Evolutionary conservation across 768 basidiomycete species (phyloP), one percentile per base, ranked within the genome.

Genomic region (Hericium erinaceus): DNA sequence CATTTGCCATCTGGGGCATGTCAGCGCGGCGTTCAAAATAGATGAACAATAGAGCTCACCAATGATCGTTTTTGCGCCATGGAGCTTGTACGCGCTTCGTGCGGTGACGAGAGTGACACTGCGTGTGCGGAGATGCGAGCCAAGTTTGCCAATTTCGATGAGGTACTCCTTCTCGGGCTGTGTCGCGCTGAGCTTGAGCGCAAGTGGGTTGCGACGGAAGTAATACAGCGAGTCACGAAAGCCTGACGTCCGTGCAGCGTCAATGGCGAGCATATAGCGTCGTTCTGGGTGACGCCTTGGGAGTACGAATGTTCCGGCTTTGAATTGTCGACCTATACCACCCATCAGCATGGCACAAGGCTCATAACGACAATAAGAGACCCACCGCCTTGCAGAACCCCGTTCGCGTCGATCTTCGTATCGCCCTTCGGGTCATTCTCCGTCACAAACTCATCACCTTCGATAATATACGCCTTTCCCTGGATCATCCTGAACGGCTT

Each of bases 181-280:
- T 0, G 87, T 89, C 37, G 92, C 92, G 61, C 87, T 87, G 59
- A 97, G 80, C 71, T 98, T 98, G 75, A 94, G 78, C 15, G 95
- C 88, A 28, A 92, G 83, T 0, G 84, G 83, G 61, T 95, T 97
- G 6, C 93, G 82, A 2, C 97, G 87, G 73, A 98, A 95, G 72
- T 98, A 98, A 72, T 98, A 97, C n/a, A 98, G 75, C 9, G 97
- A 98, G 70, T 98, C 97, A 51, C 93, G 83, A 73, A 93, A 98
- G 4, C 97, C 97, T 18, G 92, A 95, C 9, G 92, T 91, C 26
- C 95, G 84, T 0, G 97, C 97, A 3, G 94, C 95, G 66, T 99
- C 97, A 58, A 99, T 98, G 20, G 95, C 94, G 44, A 98, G 88
- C 82, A 97, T 90, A 73, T 97, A 99, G 59, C 83, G 77, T 48